phyloP scores from a whole-genome alignment of 2,329 filamentous ascomycete species.

The Colletotrichum scovillei region DNA sequence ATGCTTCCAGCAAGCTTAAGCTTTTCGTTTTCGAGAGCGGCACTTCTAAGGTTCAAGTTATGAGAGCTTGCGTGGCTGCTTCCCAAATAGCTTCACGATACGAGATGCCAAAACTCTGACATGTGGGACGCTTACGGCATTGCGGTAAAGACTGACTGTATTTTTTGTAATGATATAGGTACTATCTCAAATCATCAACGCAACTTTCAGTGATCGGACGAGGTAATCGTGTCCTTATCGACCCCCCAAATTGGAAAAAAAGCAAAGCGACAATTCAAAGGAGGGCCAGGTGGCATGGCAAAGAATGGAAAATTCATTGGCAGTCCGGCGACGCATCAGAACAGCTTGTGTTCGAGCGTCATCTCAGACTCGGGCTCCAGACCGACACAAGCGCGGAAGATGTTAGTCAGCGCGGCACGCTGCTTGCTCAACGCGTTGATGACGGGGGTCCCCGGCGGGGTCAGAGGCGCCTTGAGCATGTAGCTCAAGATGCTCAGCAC shows the following conservation, averaged over 20 bases:
- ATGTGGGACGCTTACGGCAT: conserved; percentile 18
- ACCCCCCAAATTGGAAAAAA: neutral
- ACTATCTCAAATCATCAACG: neutral
- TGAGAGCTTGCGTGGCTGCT: conserved; percentile 5
- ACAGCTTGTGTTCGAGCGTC: conserved; percentile 98
- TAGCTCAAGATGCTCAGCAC: conserved; percentile 98
- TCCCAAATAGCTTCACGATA: neutral
- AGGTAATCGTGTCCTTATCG: neutral
- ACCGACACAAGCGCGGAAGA: conserved; percentile 97
- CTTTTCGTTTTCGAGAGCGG: neutral
- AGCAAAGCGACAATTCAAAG: neutral
- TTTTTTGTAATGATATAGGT: conserved; percentile 9
- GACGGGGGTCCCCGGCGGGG: conserved; percentile 93
- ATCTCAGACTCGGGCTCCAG: conserved; percentile 98
- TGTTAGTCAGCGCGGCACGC: conserved; percentile 93
- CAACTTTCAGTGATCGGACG: neutral
- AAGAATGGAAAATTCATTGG: conserved; percentile 5
- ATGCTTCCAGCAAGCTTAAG: neutral
- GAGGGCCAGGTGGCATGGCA: conserved; percentile 12
- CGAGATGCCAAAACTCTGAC: conserved; percentile 15
- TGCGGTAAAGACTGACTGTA: conserved; percentile 28
- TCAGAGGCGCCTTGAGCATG: conserved; percentile 97
- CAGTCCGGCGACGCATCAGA: conserved; percentile 59
- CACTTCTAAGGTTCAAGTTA: neutral
- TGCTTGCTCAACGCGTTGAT: conserved; percentile 97